These are phyloP conservation scores for Jacaranda copaia DNA, from an alignment of 257 asterid species.

Conservation along the genomic window DNA sequence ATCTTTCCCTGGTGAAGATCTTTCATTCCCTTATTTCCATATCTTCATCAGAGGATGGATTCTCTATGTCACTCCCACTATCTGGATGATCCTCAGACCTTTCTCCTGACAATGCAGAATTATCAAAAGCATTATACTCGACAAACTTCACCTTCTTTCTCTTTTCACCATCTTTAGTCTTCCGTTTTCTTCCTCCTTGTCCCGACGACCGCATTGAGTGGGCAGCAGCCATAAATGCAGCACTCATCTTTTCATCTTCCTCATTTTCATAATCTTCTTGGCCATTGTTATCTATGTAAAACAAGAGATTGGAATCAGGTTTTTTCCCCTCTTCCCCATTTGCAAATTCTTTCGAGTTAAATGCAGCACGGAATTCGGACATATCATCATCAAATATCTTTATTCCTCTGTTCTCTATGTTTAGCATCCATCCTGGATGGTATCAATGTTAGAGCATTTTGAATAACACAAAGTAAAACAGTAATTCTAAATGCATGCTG, in stretches of 20 bases:
- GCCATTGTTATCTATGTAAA: constrained; percentile 69
- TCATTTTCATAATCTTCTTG: constrained; percentile 41
- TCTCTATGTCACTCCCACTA: constrained; percentile 64
- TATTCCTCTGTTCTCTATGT: constrained; percentile 64
- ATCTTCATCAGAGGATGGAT: constrained; percentile 63
- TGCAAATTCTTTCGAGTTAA: constrained; percentile 45
- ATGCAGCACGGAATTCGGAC: constrained; percentile 48
- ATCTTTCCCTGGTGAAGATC: background rate
- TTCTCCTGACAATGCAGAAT: constrained; percentile 36
- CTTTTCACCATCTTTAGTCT: constrained; percentile 43
- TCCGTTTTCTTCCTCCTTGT: constrained; percentile 53
- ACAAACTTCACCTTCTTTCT: constrained; percentile 50
- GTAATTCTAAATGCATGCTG: background rate
- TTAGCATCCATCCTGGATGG: constrained; percentile 68
- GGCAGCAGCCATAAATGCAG: constrained; percentile 68
- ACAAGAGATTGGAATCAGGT: constrained; percentile 51
- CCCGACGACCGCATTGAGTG: constrained; percentile 54
- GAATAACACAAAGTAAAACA: constrained; percentile 6
- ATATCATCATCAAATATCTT: constrained; percentile 64
- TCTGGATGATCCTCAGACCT: constrained; percentile 40
- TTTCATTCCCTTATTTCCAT: constrained; percentile 28
- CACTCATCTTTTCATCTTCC: constrained; percentile 45
- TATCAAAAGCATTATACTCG: constrained; percentile 49
- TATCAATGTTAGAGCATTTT: background rate
- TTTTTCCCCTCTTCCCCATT: constrained; percentile 36